These are phyloP conservation scores for Boletus tylopilopsis DNA, from an alignment of 768 basidiomycete genomes.

Conservation along the genomic window DNA sequence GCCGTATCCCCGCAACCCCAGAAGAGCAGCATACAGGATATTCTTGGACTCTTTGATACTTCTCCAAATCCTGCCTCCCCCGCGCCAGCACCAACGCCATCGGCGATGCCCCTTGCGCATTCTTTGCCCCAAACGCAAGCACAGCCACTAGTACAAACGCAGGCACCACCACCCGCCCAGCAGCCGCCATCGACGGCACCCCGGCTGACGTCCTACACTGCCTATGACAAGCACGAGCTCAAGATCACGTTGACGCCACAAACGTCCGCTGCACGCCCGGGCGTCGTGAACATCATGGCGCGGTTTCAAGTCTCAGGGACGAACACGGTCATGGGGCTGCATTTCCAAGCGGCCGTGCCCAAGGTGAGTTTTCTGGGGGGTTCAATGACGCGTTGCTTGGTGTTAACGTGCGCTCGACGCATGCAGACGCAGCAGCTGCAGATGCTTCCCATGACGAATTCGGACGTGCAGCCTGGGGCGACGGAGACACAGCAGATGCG, in stretches of 20 bases:
- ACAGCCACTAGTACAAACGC: conserved; percentile 33
- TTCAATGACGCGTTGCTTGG: not conserved
- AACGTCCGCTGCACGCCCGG: conserved; percentile 74
- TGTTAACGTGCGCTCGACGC: no score
- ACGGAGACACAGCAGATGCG: conserved; percentile 96
- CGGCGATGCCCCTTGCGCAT: conserved; percentile 34
- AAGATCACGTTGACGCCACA: conserved; percentile 89
- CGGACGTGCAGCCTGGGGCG: conserved; percentile 69
- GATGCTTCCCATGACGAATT: conserved; percentile 96
- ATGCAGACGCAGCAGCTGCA: conserved; percentile 96
- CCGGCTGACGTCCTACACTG: conserved; percentile 69
- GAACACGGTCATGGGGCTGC: conserved; percentile 57
- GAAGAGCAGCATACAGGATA: conserved; percentile 76
- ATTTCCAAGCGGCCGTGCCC: conserved; percentile 97
- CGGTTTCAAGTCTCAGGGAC: conserved; percentile 71
- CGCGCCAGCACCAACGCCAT: conserved; percentile 1
- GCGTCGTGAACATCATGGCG: conserved; percentile 86
- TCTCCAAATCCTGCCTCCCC: conserved; percentile 35
- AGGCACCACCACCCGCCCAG: conserved; percentile 29
- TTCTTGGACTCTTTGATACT: conserved; percentile 81
- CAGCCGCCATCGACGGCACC: conserved; percentile 36
- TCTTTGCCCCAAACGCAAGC: conserved; percentile 36
- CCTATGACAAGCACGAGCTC: conserved; percentile 89
- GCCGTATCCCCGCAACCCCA: conserved; percentile 45
- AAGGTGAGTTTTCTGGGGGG: conserved; percentile 50